phyloP scores from a whole-genome alignment of 2,329 filamentous ascomycete genomes.

The Scortechinia acanthostroma region DNA sequence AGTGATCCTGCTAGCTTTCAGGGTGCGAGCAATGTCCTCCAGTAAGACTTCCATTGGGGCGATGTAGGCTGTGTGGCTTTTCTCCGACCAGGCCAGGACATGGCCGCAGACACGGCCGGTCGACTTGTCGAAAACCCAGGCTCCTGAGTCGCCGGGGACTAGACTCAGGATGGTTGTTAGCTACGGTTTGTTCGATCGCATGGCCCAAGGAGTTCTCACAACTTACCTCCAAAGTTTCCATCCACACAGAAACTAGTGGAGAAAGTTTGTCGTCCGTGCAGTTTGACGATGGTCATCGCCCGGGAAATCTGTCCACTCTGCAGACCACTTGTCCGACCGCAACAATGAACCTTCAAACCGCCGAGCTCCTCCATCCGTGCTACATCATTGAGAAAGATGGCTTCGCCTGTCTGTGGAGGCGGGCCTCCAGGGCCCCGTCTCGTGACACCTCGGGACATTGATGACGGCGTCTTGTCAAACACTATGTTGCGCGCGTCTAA shows the following conservation, averaged over 20 bases:
- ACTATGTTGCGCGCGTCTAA: conserved; percentile 51
- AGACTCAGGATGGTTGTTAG: too few species aligned
- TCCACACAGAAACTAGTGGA: neutral
- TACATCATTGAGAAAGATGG: conserved; percentile 26
- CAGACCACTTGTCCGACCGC: conserved; percentile 54
- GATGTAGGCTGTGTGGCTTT: conserved; percentile 51
- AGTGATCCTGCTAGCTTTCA: conserved; percentile 28
- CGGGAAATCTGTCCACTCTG: conserved; percentile 47
- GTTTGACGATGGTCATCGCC: conserved; percentile 54
- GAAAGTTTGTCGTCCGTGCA: conserved; percentile 53
- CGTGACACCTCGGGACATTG: conserved; percentile 10
- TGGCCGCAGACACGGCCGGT: conserved; percentile 55
- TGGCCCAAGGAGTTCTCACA: too few species aligned
- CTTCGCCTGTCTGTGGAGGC: conserved; percentile 17
- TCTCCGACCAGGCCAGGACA: conserved; percentile 53
- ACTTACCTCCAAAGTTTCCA: conserved; percentile 3
- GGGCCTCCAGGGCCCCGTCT: neutral
- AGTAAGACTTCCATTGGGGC: conserved; percentile 63
- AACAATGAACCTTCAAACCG: conserved; percentile 49
- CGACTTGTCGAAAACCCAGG: conserved; percentile 60
- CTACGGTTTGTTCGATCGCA: too few species aligned
- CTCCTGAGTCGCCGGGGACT: conserved; percentile 57
- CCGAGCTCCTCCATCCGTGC: conserved; percentile 37
- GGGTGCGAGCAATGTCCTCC: conserved; percentile 50
- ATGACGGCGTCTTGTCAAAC: conserved; percentile 26